Evolutionary conservation across 805 yeast species (phyloP), one percentile per base, ranked within the genome.

Genomic region (Starmera dryadoides): DNA sequence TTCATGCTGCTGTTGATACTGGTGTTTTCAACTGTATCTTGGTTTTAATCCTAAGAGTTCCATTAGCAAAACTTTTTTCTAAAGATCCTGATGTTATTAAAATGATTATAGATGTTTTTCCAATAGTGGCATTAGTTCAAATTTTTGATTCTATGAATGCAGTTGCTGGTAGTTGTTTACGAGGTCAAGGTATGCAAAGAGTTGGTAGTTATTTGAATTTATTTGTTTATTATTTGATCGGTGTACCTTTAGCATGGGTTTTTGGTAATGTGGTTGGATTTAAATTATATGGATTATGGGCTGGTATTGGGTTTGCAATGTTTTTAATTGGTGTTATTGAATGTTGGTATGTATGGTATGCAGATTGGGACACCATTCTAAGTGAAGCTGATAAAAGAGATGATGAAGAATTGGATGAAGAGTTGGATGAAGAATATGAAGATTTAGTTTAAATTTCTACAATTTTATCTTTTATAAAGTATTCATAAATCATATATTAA

Each of bases 141-240:
- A 53, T 83, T 30, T 70, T 77, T 37, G 96, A 88, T 56, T 70
- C 85, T 4, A 54, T 79, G 36, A 85, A 84, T 49, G 84, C 86
- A 3, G 75, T 84, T 7, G 71, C 79, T 12, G 94, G 93, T 3
- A 91, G 96, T 1, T 69, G 88, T 20, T 65, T 88, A 43, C 68
- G 96, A 44, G 95, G 95, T 17, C 94, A 85, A 60, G 94, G 96
- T 5, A 70, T 84, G 53, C 95, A 87, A 58, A 70, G 75, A 34
- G 67, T 85, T 32, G 96, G 95, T 0, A 83, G 93, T 10, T 65
- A 70, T 36, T 66, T 86, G 36, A 85, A 81, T 52, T 59, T 87
- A 46, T 59, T 73, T 6, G 73, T 80, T 12, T 88, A 86, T 62
- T 87, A 88, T 50, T 49, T 73, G 4, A 56, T 86, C 38, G 95